Base-by-base conservation (phyloP, 2,329 filamentous ascomycete genomes). In the Aspergillus uvarum region DNA sequence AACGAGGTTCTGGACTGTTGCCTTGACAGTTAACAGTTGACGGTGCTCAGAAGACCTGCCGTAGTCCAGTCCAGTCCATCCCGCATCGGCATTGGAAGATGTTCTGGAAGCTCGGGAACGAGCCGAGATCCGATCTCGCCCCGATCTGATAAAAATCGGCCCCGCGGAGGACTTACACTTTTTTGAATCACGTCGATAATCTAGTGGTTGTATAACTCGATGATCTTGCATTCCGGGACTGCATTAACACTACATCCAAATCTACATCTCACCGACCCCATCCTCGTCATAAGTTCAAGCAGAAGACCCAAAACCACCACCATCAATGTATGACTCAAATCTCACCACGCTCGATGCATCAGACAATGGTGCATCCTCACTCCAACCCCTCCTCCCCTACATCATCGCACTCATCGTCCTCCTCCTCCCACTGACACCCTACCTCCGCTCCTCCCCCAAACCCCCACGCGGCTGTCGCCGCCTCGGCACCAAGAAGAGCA, bases 401-500 rank as follows among this genome's bases (percentile, higher is more conserved):
- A 21, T 53, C 51, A 24, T 31, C 12, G 6, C 47, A 11, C 55
- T 61, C 19, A 35, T 65, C 2, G 5, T 63, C 32, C 8, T 63
- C 5, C 19, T 59, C 31, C 35, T 35, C 42, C 51, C 49, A 10
- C 60, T 51, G 51, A 47, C 54, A 12, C 38, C 58, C 52, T 29
- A 47, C 56, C 47, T 26, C 47, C 21, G 54, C 35, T 29, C 55
- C 47, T 44, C 42, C 50, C 26, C 80, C 79, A 0, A 74, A 72
- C 5, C 32, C 32, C 32, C 14, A 22, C 22, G 11, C 60, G 84
- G 84, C 58, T 86, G 84, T 66, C 76, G 78, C 54, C 83, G 79
- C 67, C 68, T 87, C 12, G 83, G 83, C 16, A 69, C 85, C 44
- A 44, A 67, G 4, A 65, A 75, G 51, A 84, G 80, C 66, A 85